Evolutionary conservation across 2,329 filamentous ascomycete species (phyloP), one percentile per base, ranked within the genome.

Genomic region (Acephala macrosclerotiorum): DNA sequence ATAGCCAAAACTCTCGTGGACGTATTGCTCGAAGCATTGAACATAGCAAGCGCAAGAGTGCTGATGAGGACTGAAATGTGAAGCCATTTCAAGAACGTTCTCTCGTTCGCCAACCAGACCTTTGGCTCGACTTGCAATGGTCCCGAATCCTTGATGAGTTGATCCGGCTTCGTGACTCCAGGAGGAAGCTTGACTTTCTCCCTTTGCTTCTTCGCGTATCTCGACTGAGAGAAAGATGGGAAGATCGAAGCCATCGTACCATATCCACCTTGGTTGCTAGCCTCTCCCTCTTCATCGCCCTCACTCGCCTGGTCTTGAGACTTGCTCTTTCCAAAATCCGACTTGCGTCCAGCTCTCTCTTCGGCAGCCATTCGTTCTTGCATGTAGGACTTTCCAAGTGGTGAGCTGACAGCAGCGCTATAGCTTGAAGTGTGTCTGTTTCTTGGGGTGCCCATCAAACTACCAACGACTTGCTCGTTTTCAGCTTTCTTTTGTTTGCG

Each of bases 81-180:
- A 82, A 98, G 93, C 96, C 96, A 99, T 79, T 97, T 98, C 79
- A 99, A 90, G 77, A 97, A 99, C 0, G 96, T 99, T 68, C 96
- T 91, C 81, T 99, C 95, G 79, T 99, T 99, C 62, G 96, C 96
- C 64, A 99, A 89, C 95, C 96, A 99, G 35, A 99, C 95, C 80
- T 99, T 99, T 68, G 93, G 94, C 81, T 99, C 96, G 64, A 99
- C 93, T 76, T 94, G 91, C 70, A 98, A 86, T 40, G 94, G 92
- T 2, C 96, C 95, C 38, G 91, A 87, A 79, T 99, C 96, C 82
- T 99, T 99, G 83, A 99, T 92, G 89, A 95, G 96, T 70, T 89
- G 85, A 9, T 86, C 88, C 1, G 96, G 96, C 75, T 96, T 89
- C 25, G 87, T 87, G n/a, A 99, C 93, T 36, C 96, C 96, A 29